Evolutionary conservation across 345 rosid species (phyloP), one percentile per base, ranked within the genome.

Genomic region (Salix purpurea): DNA sequence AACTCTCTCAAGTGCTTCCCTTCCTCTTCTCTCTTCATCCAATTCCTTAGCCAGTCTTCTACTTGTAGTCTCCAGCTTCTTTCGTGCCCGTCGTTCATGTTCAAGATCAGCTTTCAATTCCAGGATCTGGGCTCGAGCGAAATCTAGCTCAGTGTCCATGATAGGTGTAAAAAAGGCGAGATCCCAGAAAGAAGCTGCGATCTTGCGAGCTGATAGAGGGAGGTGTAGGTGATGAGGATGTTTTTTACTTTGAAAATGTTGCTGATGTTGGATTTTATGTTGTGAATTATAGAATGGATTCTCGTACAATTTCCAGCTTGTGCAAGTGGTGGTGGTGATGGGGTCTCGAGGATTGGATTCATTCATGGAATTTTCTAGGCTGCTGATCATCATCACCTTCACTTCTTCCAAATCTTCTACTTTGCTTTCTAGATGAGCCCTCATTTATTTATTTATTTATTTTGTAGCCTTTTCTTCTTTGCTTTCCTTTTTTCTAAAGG

Each of bases 91-190:
- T 10, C 90, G 85, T 76, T 95, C 93, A 74, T 75, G 85, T 36
- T 88, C 91, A 2, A 92, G 87, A 88, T 91, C 91, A 34, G 92
- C 88, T 77, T 88, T 90, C 83, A 95, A n/a, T 23, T 89, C 92
- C n/a, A 79, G 77, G 79, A 89, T 83, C 90, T 86, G 84, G 72
- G 83, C 81, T 76, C 84, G 79, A 66, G 89, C 86, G 52, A 82
- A 61, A 7, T 87, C 87, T 34, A 89, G 81, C 70, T 89, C 87
- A 5, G 87, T 80, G 76, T 85, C 91, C 96, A 85, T 85, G 58
- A 84, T 74, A 12, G 86, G 83, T 81, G 76, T 87, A 72, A 86
- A 79, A 72, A 92, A 87, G 60, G 88, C 79, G 14, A 89, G 86
- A 86, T 92, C 93, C 95, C 91, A 83, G 81, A 89, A 89, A 75